These are phyloP conservation scores for Mycena epipterygia DNA, from an alignment of 768 basidiomycete species.

Conservation along the genomic window DNA sequence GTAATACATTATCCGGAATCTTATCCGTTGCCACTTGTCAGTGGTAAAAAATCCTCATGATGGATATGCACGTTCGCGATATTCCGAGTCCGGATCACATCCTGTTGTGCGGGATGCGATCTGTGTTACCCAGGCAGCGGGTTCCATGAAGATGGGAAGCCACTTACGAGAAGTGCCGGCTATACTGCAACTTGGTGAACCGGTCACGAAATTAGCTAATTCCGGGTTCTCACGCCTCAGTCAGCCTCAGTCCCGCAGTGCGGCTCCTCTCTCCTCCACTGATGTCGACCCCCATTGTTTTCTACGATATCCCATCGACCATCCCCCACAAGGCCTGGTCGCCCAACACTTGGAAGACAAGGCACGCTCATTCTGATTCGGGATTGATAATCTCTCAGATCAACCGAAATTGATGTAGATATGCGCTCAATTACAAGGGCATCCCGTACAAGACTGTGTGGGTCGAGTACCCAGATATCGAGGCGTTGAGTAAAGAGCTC, in stretches of 20 bases:
- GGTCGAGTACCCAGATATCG: conserved; percentile 60
- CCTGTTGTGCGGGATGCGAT: too few relatives aligned
- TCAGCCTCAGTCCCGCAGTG: not conserved
- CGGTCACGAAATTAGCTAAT: too few relatives aligned
- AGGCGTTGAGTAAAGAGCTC: conserved; percentile 39
- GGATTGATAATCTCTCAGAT: not conserved
- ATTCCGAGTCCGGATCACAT: too few relatives aligned
- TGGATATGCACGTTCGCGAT: too few relatives aligned
- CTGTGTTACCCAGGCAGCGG: too few relatives aligned
- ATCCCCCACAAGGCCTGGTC: conserved; percentile 6
- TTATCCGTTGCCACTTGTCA: too few relatives aligned
- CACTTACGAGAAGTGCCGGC: too few relatives aligned
- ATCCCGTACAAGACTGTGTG: conserved; percentile 54
- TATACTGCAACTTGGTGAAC: too few relatives aligned
- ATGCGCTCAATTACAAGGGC: conserved; percentile 34
- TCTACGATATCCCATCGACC: conserved; percentile 3
- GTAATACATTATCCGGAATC: too few relatives aligned
- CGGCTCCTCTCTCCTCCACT: not conserved
- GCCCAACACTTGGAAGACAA: conserved; percentile 2
- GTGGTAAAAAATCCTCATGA: too few relatives aligned
- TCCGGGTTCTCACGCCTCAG: too few relatives aligned
- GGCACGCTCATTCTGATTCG: not conserved
- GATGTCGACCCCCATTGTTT: not conserved
- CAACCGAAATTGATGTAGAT: not conserved
- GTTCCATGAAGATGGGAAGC: too few relatives aligned